Evolutionary conservation across 768 basidiomycete genomes (phyloP).

Genomic region (Suillus clintonianus): DNA sequence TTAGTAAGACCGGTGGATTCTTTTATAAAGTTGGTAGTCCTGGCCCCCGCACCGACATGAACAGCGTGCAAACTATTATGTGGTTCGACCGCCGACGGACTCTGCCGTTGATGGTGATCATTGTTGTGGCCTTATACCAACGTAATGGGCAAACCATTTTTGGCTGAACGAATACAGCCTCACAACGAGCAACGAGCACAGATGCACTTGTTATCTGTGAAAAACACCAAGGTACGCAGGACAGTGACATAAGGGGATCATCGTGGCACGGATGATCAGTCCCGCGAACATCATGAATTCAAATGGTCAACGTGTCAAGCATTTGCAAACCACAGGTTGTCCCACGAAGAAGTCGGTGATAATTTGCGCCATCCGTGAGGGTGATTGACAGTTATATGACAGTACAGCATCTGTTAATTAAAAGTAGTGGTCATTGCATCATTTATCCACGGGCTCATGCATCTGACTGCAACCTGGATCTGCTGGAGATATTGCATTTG

Average conservation of each 20-base stretch:
- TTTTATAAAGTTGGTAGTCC: not conserved
- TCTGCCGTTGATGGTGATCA: not conserved
- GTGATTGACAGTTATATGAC: not conserved
- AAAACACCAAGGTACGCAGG: not conserved
- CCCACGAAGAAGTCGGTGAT: not conserved
- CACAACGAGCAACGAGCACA: not conserved
- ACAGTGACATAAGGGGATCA: constrained; percentile 23
- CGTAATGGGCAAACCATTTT: not conserved
- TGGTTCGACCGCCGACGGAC: not conserved
- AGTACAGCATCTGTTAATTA: too few species aligned
- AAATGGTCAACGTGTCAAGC: not conserved
- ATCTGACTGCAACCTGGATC: constrained; percentile 55
- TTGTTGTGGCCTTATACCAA: not conserved
- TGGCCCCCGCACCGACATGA: not conserved
- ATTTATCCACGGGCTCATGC: constrained; percentile 47
- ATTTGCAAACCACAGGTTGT: not conserved
- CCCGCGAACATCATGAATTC: constrained; percentile 9
- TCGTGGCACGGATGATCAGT: not conserved
- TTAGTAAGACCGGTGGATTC: constrained; percentile 50
- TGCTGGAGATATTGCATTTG: constrained; percentile 55
- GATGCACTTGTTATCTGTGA: not conserved
- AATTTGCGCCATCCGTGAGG: not conserved
- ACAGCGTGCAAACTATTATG: not conserved
- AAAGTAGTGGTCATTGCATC: not conserved
- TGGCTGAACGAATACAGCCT: constrained; percentile 55